Base-by-base conservation (phyloP, 352 stramenopile genomes). In the Globisporangium yorkense region DNA sequence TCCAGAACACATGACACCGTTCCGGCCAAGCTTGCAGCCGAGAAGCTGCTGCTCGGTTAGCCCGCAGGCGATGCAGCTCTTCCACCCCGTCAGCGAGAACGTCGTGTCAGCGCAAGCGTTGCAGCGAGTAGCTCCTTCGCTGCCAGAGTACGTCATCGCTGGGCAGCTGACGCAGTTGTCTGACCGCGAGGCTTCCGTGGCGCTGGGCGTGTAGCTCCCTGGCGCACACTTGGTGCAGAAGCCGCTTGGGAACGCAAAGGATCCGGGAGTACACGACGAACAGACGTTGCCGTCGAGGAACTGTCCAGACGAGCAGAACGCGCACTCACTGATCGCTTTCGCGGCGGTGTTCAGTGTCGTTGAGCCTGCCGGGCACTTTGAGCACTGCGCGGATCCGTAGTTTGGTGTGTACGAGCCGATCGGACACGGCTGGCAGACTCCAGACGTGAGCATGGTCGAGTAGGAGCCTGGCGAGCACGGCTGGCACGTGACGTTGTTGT, bases 1-100 rank as follows among this genome's bases (percentile, higher is more conserved):
- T 5, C 75, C 76, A 20, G 77, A 84, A 40, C 81, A 91, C 48
- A 74, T 9, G n/a, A 72, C 18, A 15, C 77, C 74, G 54, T 88
- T 88, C n/a, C 78, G 67, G 10, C 81, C 81, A 7, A 62, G 46
- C 7, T 69, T 56, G 54, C 81, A 91, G 3, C 62, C 68, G n/a
- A 62, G 33, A 2, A 74, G 54, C 37, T 59, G 57, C 44, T 47
- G 35, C 15, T 63, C 35, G 2, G 57, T 54, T 7, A 63, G 57
- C 1, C 51, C 63, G 16, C 81, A 91, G 5, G 81, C 64, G 27
- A 89, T 72, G 61, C 79, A 91, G 18, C 45, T 70, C 18, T 56
- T 62, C 81, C 81, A 91, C 5, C 63, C 73, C 10, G 70, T 71
- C 73, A 87, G 73, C 2, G 76, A 67, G 55, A 75, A 85, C 4